Evolutionary conservation across 129 eudicot genomes (phyloP).

Genomic region (Arctium lappa): DNA sequence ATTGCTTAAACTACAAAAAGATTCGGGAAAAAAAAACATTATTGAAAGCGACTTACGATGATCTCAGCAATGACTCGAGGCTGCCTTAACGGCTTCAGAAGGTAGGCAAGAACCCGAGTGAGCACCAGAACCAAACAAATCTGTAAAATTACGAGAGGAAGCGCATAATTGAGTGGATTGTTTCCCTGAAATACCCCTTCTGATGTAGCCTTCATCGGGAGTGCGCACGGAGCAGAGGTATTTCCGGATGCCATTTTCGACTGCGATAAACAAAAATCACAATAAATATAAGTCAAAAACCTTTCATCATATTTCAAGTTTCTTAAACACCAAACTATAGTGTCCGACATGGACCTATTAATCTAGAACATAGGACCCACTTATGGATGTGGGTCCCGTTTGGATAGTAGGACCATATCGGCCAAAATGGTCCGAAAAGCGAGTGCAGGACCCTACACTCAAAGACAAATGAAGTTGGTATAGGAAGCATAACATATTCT

Average conservation of each 20-base stretch:
- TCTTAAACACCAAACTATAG: neutral
- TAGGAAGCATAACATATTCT: too few relatives aligned
- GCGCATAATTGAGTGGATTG: slow-evolving; percentile 66
- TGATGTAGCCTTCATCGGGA: slow-evolving; percentile 74
- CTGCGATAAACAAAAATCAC: neutral
- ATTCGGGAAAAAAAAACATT: neutral
- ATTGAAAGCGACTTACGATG: slow-evolving; percentile 41
- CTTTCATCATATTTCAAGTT: neutral
- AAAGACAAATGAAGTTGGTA: neutral
- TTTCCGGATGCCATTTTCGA: slow-evolving; percentile 44
- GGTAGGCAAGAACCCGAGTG: slow-evolving; percentile 69
- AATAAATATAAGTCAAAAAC: neutral
- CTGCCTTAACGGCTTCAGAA: slow-evolving; percentile 69
- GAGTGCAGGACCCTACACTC: too few relatives aligned
- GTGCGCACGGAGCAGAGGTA: slow-evolving; percentile 31
- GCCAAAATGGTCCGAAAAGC: neutral
- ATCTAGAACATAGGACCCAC: neutral
- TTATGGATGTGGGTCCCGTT: neutral
- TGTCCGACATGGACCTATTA: neutral
- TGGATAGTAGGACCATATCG: slow-evolving; percentile 7
- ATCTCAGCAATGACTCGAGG: slow-evolving; percentile 94
- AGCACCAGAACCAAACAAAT: slow-evolving; percentile 65
- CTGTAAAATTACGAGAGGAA: slow-evolving; percentile 70
- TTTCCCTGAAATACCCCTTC: slow-evolving; percentile 84
- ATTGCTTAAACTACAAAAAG: slow-evolving; percentile 19